Evolutionary conservation across 805 yeast species (phyloP).

Genomic region (Metschnikowia kofuensis): DNA sequence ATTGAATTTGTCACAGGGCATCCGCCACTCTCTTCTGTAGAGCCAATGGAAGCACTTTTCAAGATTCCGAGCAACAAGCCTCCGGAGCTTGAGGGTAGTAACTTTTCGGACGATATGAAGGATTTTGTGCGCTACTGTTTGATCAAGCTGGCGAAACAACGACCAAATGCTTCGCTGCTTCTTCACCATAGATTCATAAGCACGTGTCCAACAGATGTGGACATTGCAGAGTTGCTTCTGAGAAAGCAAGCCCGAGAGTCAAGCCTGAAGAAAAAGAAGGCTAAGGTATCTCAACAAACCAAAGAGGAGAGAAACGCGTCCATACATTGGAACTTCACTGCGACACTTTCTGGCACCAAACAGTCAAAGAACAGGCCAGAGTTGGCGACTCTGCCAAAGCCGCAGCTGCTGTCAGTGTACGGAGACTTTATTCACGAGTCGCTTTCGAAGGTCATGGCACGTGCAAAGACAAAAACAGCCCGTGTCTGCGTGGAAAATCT

Average conservation of each 20-base stretch:
- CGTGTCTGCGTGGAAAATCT: constrained; percentile 44
- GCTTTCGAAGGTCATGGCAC: constrained; percentile 37
- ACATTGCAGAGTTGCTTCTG: constrained; percentile 9
- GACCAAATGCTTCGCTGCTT: constrained; percentile 62
- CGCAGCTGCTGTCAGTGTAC: constrained; percentile 11
- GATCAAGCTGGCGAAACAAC: constrained; percentile 56
- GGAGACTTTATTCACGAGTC: constrained; percentile 11
- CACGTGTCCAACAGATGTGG: constrained; percentile 13
- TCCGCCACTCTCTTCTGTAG: constrained; percentile 73
- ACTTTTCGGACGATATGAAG: constrained; percentile 50
- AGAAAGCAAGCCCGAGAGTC: constrained; percentile 11
- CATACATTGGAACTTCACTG: constrained; percentile 15
- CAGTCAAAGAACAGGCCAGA: neutral
- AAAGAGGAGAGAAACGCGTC: constrained; percentile 18
- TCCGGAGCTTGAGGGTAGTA: constrained; percentile 50
- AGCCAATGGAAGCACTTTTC: constrained; percentile 74
- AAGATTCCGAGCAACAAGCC: constrained; percentile 65
- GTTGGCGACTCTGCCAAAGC: constrained; percentile 1
- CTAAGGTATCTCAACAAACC: constrained; percentile 1
- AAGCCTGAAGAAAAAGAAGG: constrained; percentile 24
- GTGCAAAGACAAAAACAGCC: constrained; percentile 54
- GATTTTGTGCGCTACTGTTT: constrained; percentile 68
- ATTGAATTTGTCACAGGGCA: constrained; percentile 79
- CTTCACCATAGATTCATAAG: constrained; percentile 53
- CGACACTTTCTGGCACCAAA: constrained; percentile 7